phyloP scores from a whole-genome alignment of 2,329 filamentous ascomycete genomes.

The Setomelanomma holmii region DNA sequence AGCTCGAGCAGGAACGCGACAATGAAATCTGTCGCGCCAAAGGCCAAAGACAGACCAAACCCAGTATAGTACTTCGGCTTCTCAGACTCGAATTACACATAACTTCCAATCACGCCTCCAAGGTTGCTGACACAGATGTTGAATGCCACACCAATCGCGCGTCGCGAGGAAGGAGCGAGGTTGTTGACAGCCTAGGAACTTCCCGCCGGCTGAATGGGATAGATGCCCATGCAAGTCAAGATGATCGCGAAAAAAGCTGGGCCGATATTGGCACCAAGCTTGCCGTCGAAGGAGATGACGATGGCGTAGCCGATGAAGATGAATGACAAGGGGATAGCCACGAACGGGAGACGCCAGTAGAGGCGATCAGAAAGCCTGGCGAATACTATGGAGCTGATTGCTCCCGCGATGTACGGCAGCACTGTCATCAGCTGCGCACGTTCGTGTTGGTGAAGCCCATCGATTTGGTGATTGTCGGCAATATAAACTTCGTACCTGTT shows the following conservation, averaged over 20 bases:
- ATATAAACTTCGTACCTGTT: constrained; percentile 36
- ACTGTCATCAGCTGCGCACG: constrained; percentile 40
- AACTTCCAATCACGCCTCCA: constrained; percentile 41
- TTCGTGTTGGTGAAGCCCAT: constrained; percentile 41
- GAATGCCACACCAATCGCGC: constrained; percentile 40
- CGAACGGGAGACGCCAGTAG: constrained; percentile 35
- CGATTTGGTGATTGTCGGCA: constrained; percentile 34
- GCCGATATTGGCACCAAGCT: constrained; percentile 51
- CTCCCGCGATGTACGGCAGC: constrained; percentile 35
- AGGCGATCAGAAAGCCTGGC: constrained; percentile 33
- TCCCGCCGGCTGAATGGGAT: constrained; percentile 40
- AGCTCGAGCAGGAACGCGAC: constrained; percentile 33
- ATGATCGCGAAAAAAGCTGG: constrained; percentile 56
- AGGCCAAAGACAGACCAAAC: constrained; percentile 44
- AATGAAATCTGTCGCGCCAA: constrained; percentile 31
- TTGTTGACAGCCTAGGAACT: constrained; percentile 43
- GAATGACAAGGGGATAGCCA: constrained; percentile 43
- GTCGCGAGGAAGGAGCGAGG: constrained; percentile 35
- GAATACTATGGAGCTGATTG: constrained; percentile 31
- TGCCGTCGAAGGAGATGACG: constrained; percentile 51
- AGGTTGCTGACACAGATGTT: constrained; percentile 39
- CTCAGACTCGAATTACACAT: constrained; percentile 47
- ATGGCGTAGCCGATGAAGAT: constrained; percentile 34
- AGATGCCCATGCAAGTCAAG: constrained; percentile 52
- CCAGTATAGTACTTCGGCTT: constrained; percentile 47